phyloP scores from a whole-genome alignment of 257 asterid genomes.

The Coffea canephora region DNA sequence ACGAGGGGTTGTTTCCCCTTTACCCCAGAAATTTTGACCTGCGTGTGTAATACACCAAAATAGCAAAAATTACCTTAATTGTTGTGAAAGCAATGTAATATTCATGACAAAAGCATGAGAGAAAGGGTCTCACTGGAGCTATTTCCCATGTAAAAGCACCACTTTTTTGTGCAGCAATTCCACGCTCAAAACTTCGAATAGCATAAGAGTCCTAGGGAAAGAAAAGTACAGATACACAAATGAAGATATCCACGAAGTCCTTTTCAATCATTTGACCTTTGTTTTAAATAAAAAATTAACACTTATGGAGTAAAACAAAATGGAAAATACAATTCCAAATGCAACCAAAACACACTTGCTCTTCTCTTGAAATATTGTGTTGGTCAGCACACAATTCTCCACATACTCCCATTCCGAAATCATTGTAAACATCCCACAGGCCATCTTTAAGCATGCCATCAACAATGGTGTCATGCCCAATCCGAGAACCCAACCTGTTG shows the following conservation, averaged over 20 bases:
- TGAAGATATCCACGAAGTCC: neutral
- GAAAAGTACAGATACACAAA: neutral
- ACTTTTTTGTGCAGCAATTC: conserved; percentile 64
- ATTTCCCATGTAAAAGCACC: conserved; percentile 95
- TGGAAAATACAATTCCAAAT: neutral
- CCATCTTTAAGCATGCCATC: conserved; percentile 99
- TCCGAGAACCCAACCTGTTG: conserved; percentile 73
- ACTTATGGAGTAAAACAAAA: conserved; percentile 3
- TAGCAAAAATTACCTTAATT: neutral
- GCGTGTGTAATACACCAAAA: conserved; percentile 20
- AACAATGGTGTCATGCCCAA: conserved; percentile 75
- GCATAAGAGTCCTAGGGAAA: conserved; percentile 75
- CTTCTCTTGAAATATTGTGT: conserved; percentile 63
- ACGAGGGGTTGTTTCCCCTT: conserved; percentile 60
- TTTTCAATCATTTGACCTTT: neutral
- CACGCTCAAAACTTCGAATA: conserved; percentile 87
- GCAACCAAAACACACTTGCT: conserved; percentile 54
- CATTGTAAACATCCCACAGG: conserved; percentile 96
- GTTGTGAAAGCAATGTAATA: neutral
- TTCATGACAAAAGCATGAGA: neutral
- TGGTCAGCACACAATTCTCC: conserved; percentile 86
- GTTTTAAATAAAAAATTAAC: neutral
- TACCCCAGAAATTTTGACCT: conserved; percentile 78
- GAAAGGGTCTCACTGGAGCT: conserved; percentile 51
- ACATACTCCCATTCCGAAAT: conserved; percentile 93